Evolutionary conservation across 1,284 basidiomycete genomes (phyloP), one percentile per base, ranked within the genome.

Genomic region (Ganoderma meredithae): DNA sequence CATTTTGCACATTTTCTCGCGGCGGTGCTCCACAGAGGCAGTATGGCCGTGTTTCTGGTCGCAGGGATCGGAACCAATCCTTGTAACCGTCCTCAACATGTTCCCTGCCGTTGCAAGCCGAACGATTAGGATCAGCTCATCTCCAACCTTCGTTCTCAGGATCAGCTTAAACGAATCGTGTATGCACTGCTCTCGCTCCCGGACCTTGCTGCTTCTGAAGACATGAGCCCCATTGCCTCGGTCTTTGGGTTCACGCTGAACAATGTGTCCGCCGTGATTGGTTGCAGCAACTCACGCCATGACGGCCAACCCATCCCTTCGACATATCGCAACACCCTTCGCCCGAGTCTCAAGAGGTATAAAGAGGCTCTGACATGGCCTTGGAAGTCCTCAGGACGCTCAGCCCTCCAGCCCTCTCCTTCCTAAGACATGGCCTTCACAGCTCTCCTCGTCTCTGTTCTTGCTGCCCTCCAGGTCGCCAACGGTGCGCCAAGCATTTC

Each of bases 341-440:
- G 64, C 19, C 12, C 61, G 25, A 40, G 19, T n/a, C 36, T 58
- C 25, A 13, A 58, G 43, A 27, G 56, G 67, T 71, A 71, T 71
- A 71, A 71, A 68, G 52, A 39, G 25, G 40, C 7, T 17, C 15
- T 12, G 19, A 27, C 5, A 41, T 40, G 19, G 6, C 5, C 49
- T 2, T 33, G 13, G 15, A 27, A 27, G 22, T 40, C 69, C 39
- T 59, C 66, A 71, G 69, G 66, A 67, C 60, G 40, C 56, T 62
- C 62, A 47, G 43, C 22, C 52, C 52, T 55, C 62, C 58, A 9
- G 19, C 39, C 19, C n/a, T 65, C 40, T 44, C 43, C 44, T 10
- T 25, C 53, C 55, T 39, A 15, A 43, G 39, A 49, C 15, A 72
- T 72, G 71, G 62, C 68, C 15, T 68, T 68, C 62, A 69, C 58